A percentile compares a stretch with the other conserved stretches of the same genome.
phyloP scores from a whole-genome alignment of 2,329 filamentous ascomycete species.

The Colletotrichum salicis region DNA sequence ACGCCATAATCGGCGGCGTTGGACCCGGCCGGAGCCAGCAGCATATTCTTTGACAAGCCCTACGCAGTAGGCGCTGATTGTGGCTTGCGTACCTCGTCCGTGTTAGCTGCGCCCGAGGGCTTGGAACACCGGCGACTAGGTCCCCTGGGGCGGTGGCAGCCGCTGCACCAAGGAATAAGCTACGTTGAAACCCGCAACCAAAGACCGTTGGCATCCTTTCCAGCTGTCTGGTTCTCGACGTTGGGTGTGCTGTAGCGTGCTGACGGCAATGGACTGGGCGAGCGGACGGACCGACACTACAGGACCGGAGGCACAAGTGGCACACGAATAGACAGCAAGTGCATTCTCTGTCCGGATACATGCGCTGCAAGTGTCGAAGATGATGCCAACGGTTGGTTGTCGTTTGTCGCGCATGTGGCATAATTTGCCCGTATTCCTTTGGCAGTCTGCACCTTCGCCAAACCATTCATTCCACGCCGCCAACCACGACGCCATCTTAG shows the following conservation, averaged over 20 bases:
- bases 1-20: neutral
- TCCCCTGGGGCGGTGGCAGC: constrained; percentile 10
- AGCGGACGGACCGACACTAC: neutral
- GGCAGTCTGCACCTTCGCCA: neutral
- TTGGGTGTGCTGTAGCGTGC: neutral
- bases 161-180: constrained; percentile 3
- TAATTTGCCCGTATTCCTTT: neutral
- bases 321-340: neutral
- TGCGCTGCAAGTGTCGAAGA: neutral
- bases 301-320: neutral
- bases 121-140: constrained; percentile 25
- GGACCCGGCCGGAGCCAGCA: neutral
- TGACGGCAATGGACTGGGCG: neutral
- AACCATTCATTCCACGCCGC: neutral
- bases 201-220: constrained; percentile 21
- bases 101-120: constrained; percentile 22
- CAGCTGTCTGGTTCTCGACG: constrained; percentile 3
- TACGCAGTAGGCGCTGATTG: neutral
- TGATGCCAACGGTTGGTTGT: neutral
- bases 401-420: neutral
- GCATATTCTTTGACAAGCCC: constrained; percentile 4
- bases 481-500: too few species aligned
- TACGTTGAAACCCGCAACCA: neutral
- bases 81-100: constrained; percentile 2
- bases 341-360: neutral